These are phyloP conservation scores for Angomonas deanei DNA, from an alignment of 208 protist species.

Conservation along the genomic window DNA sequence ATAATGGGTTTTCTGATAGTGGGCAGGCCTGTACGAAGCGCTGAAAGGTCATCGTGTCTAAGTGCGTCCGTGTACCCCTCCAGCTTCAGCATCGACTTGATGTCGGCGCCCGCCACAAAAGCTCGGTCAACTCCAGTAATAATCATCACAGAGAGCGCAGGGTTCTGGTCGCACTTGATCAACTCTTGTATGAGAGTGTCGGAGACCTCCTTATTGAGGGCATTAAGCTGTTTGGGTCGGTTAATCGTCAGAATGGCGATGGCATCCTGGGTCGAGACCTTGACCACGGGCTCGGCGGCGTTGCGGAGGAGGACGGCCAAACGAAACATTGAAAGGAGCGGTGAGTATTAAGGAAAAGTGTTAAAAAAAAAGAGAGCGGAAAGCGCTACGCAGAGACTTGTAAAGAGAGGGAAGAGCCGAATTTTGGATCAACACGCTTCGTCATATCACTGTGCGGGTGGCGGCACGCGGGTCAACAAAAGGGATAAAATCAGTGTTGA, in stretches of 20 bases:
- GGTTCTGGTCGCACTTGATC: constrained; percentile 78
- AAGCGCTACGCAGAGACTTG: neutral
- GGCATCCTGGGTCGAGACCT: constrained; percentile 35
- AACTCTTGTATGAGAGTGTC: constrained; percentile 59
- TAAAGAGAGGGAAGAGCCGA: constrained; percentile 1
- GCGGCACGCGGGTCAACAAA: too few relatives aligned
- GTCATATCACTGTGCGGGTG: too few relatives aligned
- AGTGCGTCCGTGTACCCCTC: too few relatives aligned
- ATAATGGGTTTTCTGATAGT: constrained; percentile 81
- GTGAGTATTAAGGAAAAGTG: neutral
- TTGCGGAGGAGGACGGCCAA: constrained; percentile 25
- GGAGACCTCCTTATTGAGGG: constrained; percentile 84
- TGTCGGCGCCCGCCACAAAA: constrained; percentile 96
- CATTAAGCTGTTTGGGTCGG: constrained; percentile 92
- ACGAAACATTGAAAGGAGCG: constrained; percentile 32
- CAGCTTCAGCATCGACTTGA: constrained; percentile 93
- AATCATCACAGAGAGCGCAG: constrained; percentile 79
- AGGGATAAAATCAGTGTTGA: neutral
- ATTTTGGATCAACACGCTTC: too few relatives aligned
- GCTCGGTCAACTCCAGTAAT: constrained; percentile 92
- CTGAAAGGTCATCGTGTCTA: neutral
- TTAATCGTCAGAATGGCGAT: constrained; percentile 91
- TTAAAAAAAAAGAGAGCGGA: neutral
- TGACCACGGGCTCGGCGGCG: constrained; percentile 46
- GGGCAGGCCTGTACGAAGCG: neutral